These are phyloP conservation scores for Rhizophagus prolifer DNA, from an alignment of 192 early-diverging fungal species.

Conservation along the genomic window DNA sequence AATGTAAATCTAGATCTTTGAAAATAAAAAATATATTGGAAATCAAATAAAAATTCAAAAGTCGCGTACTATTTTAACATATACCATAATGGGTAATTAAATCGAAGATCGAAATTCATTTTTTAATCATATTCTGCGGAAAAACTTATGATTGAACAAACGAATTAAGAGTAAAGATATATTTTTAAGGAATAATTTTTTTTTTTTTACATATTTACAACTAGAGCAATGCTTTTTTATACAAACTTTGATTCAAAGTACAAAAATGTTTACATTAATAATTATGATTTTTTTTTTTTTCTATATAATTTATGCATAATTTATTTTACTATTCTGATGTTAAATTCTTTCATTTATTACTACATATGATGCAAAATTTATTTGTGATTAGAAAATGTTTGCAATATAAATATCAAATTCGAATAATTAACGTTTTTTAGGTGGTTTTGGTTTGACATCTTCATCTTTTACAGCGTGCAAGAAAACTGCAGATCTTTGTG, in stretches of 20 bases:
- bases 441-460: constrained; percentile 27
- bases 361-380: background rate
- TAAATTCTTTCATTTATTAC: background rate
- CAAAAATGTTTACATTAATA: too few species aligned
- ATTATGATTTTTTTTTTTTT: too few species aligned
- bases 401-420: too few species aligned
- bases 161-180: too few species aligned
- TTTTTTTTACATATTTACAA: too few species aligned
- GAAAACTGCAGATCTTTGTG: background rate
- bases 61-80: background rate
- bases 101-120: background rate
- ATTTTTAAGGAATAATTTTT: too few species aligned
- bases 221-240: too few species aligned
- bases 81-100: background rate
- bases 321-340: too few species aligned
- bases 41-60: background rate
- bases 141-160: background rate
- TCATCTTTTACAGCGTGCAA: constrained; percentile 29
- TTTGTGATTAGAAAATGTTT: background rate
- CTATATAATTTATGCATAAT: too few species aligned
- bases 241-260: too few species aligned
- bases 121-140: background rate
- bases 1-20: too few species aligned
- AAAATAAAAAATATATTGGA: background rate
- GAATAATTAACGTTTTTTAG: constrained; percentile 11